These are phyloP conservation scores for Tetraselmis chui DNA, from an alignment of 139 green algal species.

Conservation along the genomic window DNA sequence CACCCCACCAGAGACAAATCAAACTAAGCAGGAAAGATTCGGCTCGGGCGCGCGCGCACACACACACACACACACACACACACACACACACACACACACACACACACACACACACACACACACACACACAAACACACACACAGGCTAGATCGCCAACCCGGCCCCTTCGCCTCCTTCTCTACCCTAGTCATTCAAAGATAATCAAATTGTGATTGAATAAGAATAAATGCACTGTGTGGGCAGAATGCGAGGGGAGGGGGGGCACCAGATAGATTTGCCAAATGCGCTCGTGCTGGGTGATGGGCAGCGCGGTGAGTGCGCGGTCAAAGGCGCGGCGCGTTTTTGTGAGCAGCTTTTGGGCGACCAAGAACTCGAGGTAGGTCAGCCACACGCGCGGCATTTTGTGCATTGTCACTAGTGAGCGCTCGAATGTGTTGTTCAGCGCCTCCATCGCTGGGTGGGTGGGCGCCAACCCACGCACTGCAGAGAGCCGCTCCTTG, in stretches of 20 bases:
- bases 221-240: too few relatives aligned
- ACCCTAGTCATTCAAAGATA: too few relatives aligned
- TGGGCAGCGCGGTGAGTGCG: constrained; percentile 80
- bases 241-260: constrained; percentile 14
- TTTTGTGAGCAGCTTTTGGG: constrained; percentile 62
- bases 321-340: constrained; percentile 82
- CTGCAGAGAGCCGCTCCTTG: constrained; percentile 54
- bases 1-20: too few relatives aligned
- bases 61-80: too few relatives aligned
- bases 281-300: constrained; percentile 95
- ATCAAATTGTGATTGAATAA: too few relatives aligned
- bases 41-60: too few relatives aligned
- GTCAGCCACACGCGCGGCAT: constrained; percentile 88
- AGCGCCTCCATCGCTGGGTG: constrained; percentile 57
- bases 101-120: too few relatives aligned
- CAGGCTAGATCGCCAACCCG: too few relatives aligned
- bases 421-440: constrained; percentile 89
- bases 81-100: too few relatives aligned
- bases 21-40: too few relatives aligned
- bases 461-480: constrained; percentile 48
- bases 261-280: constrained; percentile 88
- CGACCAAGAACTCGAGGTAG: constrained; percentile 82
- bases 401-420: constrained; percentile 97
- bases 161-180: too few relatives aligned
- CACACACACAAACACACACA: too few relatives aligned